These are phyloP conservation scores for Grosmannia clavigera DNA, from an alignment of 2,329 filamentous ascomycete species.

Conservation along the genomic window DNA sequence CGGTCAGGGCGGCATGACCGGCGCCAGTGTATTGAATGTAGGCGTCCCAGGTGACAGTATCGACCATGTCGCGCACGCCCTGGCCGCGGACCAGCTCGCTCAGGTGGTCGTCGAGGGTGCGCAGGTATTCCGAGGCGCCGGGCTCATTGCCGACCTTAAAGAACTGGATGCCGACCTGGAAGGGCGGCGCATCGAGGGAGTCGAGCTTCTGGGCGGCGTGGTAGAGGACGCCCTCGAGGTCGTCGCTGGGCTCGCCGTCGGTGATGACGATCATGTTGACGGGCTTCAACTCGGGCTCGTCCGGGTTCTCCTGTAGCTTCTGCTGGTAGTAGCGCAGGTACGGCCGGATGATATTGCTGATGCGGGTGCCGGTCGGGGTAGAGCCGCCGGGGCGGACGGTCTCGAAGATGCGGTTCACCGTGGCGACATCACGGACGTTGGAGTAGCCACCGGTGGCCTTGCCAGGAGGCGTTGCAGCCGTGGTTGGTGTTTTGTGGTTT, in stretches of 20 bases:
- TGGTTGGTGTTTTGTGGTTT: slow-evolving; percentile 42
- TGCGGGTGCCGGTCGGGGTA: slow-evolving; percentile 63
- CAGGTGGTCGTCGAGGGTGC: slow-evolving; percentile 64
- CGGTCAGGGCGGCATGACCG: slow-evolving; percentile 39
- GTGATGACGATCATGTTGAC: slow-evolving; percentile 91
- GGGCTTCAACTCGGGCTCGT: slow-evolving; percentile 46
- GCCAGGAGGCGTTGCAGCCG: slow-evolving; percentile 19
- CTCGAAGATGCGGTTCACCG: slow-evolving; percentile 60
- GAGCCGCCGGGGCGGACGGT: slow-evolving; percentile 48
- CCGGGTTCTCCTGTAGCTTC: slow-evolving; percentile 14
- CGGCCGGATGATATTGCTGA: slow-evolving; percentile 58
- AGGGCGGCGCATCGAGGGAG: slow-evolving; percentile 52
- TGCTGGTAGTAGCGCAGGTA: slow-evolving; percentile 50
- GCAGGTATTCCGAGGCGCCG: slow-evolving; percentile 50
- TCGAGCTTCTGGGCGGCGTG: slow-evolving; percentile 59
- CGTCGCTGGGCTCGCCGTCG: slow-evolving; percentile 71
- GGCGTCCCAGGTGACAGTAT: slow-evolving; percentile 66
- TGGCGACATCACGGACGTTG: slow-evolving; percentile 44
- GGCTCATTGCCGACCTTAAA: slow-evolving; percentile 79
- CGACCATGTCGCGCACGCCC: slow-evolving; percentile 70
- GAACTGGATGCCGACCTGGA: slow-evolving; percentile 89
- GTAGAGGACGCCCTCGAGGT: slow-evolving; percentile 60
- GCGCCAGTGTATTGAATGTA: slow-evolving; percentile 20
- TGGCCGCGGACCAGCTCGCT: slow-evolving; percentile 29
- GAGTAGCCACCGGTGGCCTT: slow-evolving; percentile 43